These are phyloP conservation scores for Aspergillus thermomutatus DNA, from an alignment of 2,329 filamentous ascomycete genomes.

Conservation along the genomic window DNA sequence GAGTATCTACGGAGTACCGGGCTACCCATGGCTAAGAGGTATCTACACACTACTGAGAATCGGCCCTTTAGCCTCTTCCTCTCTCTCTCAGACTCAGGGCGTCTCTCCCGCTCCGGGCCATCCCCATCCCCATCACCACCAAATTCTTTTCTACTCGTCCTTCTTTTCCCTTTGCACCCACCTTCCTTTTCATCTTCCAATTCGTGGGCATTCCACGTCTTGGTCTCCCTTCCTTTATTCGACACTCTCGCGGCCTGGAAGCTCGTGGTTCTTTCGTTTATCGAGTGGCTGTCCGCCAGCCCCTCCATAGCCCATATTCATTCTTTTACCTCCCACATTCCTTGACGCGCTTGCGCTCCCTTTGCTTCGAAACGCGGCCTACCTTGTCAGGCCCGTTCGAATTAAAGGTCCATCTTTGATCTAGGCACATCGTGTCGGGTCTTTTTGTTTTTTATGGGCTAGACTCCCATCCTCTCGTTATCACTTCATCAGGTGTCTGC, in stretches of 20 bases:
- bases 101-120: background rate
- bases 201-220: conserved; percentile 9
- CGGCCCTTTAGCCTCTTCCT: too few species aligned
- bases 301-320: conserved; percentile 12
- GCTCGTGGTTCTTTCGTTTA: conserved; percentile 37
- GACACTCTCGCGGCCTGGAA: conserved; percentile 25
- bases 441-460: background rate
- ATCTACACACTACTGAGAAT: background rate
- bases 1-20: too few species aligned
- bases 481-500: background rate
- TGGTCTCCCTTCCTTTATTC: conserved; percentile 12
- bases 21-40: too few species aligned
- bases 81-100: too few species aligned
- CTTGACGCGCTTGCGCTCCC: conserved; percentile 20
- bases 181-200: conserved; percentile 11
- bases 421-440: too few species aligned
- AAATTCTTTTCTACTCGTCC: background rate
- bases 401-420: background rate
- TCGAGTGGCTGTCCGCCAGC: conserved; percentile 21
- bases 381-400: background rate
- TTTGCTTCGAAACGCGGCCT: conserved; percentile 8
- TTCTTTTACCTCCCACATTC: conserved; percentile 20
- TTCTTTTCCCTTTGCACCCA: conserved; percentile 6
- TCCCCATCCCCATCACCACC: background rate
- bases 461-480: background rate